phyloP scores from a whole-genome alignment of 192 early-diverging fungal species.

The Kappamyces sp. region DNA sequence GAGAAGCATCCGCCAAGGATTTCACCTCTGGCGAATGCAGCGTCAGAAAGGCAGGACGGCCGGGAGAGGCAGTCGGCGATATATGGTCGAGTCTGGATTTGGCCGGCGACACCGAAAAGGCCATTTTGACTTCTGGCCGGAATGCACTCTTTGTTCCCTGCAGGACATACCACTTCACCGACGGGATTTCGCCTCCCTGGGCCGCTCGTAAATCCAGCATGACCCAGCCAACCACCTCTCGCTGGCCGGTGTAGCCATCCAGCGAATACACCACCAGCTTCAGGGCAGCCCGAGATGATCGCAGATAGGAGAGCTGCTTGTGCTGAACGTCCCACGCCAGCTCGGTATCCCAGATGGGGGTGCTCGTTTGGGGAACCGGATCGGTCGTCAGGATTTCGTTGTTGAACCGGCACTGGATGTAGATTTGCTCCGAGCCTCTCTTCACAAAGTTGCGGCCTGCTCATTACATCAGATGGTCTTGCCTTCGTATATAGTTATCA shows the following conservation, averaged over 20 bases:
- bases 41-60: no score
- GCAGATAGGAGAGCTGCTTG: conserved; percentile 34
- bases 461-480: background rate
- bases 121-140: conserved; percentile 48
- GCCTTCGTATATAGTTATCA: conserved; percentile 43
- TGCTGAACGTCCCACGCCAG: conserved; percentile 48
- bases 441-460: conserved; percentile 28
- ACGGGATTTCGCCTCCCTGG: background rate
- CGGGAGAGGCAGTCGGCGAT: no score
- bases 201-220: conserved; percentile 52
- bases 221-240: conserved; percentile 44
- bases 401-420: conserved; percentile 60
- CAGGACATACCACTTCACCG: conserved; percentile 40
- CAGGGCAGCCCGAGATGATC: conserved; percentile 40
- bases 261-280: conserved; percentile 43
- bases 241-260: conserved; percentile 16
- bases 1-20: background rate
- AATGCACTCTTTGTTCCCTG: conserved; percentile 33
- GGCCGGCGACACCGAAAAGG: conserved; percentile 31
- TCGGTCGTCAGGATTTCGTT: conserved; percentile 54
- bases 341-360: conserved; percentile 56
- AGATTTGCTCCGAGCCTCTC: conserved; percentile 26
- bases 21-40: no score
- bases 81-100: conserved; percentile 7
- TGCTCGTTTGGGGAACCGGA: conserved; percentile 31